Evolutionary conservation across 805 yeast species (phyloP), one percentile per base, ranked within the genome.

Genomic region (Zygotorulaspora florentina): DNA sequence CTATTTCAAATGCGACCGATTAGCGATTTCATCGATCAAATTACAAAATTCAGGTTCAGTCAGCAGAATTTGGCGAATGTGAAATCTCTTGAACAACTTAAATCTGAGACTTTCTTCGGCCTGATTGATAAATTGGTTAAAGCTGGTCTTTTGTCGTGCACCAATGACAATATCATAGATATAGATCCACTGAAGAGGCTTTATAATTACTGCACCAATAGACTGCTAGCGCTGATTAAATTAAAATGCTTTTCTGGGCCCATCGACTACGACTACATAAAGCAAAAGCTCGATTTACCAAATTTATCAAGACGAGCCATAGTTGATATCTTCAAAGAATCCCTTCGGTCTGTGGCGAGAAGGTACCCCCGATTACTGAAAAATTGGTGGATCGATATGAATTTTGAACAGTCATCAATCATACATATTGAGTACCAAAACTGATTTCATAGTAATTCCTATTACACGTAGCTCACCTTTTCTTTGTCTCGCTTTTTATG

Each of bases 341-440:
- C 47, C 12, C 45, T 50, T 9, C 41, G 45, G 38, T 28, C n/a
- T 10, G 9, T 46, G 25, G 23, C 38, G 8, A 16, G 20, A 25
- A 28, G 45, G 23, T 27, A 44, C 44, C 47, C 50, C 10, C 15
- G 29, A 6, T 8, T 30, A 10, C 39, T 53, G 5, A 39, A 39
- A 9, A 40, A 39, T 15, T 58, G 61, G 61, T 58, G 56, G 53
- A 50, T 58, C n/a, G 62, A 57, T 20, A 29, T 47, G 6, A 50
- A 50, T 13, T 15, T 43, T 9, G 40, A 50, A 6, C 35, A 43
- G 10, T 38, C 51, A 9, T 46, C 53, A 12, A 23, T 50, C n/a
- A 37, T 57, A 3, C 53, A 54, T 37, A 39, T 57, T 23, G 42
- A 45, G 23, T 54, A 55, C 31, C 34, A 28, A 23, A 16, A 39